Conservation (phyloP, 164 flowering plant species). For the Nelumbo lutea region DNA sequence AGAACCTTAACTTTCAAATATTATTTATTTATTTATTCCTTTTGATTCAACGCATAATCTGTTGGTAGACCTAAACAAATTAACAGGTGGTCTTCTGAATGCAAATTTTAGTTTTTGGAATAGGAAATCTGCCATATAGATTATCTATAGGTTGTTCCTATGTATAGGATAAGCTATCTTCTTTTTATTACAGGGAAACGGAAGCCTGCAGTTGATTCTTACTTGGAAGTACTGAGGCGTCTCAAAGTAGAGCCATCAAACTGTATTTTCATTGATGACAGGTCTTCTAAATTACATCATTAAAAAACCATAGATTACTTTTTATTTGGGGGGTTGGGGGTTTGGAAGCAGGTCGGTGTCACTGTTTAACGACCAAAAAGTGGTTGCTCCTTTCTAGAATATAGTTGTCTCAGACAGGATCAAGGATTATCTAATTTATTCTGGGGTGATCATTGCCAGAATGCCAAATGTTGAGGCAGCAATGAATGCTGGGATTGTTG, state of each 20-base stretch:
- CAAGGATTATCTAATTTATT: neutral
- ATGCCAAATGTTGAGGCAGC: constrained; percentile 70
- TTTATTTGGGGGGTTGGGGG: too few species aligned
- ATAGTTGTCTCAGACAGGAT: too few species aligned
- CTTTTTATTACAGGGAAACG: constrained; percentile 52
- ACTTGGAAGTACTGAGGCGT: constrained; percentile 42
- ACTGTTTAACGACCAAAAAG: too few species aligned
- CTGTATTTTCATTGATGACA: constrained; percentile 81
- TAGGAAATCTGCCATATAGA: neutral
- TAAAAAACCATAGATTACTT: too few species aligned
- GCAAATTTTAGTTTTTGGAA: neutral
- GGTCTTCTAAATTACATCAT: constrained; percentile 29
- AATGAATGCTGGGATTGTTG: constrained; percentile 53
- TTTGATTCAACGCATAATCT: too few species aligned
- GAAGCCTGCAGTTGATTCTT: constrained; percentile 68
- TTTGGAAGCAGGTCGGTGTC: too few species aligned
- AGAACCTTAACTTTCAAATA: too few species aligned
- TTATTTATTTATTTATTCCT: too few species aligned
- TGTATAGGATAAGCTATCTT: neutral
- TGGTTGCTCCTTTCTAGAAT: too few species aligned
- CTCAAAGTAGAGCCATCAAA: constrained; percentile 57
- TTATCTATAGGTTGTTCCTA: neutral
- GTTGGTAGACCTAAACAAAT: neutral
- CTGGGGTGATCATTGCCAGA: constrained; percentile 27
- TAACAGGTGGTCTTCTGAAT: neutral